Evolutionary conservation across 495 filamentous ascomycete genomes (phyloP), one percentile per base, ranked within the genome.

Genomic region (Neurospora tetraspora): DNA sequence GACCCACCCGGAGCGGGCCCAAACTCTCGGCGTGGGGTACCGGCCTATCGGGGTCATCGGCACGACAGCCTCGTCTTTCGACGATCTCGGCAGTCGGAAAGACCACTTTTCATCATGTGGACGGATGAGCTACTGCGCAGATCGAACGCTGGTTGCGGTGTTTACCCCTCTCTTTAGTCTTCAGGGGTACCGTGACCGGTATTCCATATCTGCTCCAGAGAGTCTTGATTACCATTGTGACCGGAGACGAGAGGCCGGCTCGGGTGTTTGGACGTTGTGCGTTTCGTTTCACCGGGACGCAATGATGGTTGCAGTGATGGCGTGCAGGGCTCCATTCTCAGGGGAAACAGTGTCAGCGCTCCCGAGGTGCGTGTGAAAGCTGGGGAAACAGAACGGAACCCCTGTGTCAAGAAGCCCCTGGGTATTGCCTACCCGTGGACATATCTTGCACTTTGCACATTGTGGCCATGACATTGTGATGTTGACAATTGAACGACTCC

Each of bases 231-330:
- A 31, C 23, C 3, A 65, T 65, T 65, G 53, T 65, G 27, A 65
- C 53, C 8, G n/a, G n/a, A n/a, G n/a, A n/a, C n/a, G n/a, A n/a
- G n/a, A n/a, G n/a, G n/a, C n/a, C n/a, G n/a, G n/a, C n/a, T n/a
- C 6, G 53, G 23, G 23, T 65, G 53, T 65, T 65, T 31, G 31
- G 53, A 65, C 14, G 14, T 7, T 34, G 23, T 65, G 36, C 65
- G 71, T 73, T 73, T 73, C 65, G 71, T 73, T 73, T 73, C 71
- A 73, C 23, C 23, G 71, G 31, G 23, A 69, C 69, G 71, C 71
- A 45, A 31, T 34, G 12, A n/a, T 73, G 68, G 68, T 68, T 31
- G 53, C 27, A 34, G 27, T 65, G 53, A 65, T 65, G 53, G 53
- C 53, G 53, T 65, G 53, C 53, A 65, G 53, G 27, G 27, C 27